Conservation (phyloP, 371 early-diverging fungal genomes). For the Globomyces sp. region DNA sequence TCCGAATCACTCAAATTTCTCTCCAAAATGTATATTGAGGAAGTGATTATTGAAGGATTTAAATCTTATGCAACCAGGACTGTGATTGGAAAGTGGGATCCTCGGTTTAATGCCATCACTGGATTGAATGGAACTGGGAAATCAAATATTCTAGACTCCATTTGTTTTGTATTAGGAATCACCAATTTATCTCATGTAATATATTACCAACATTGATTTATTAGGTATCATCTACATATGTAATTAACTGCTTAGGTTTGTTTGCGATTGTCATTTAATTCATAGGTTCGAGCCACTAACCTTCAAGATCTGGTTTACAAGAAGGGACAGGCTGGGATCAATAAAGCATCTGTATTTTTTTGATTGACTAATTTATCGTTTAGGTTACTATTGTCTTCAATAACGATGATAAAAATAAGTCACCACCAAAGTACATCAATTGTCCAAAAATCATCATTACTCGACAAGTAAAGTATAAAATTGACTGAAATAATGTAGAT, state of each 20-base stretch:
- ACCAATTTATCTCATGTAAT: slow-evolving; percentile 79
- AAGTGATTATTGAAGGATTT: slow-evolving; percentile 96
- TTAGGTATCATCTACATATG: background rate
- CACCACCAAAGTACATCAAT: slow-evolving; percentile 91
- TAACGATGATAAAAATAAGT: slow-evolving; percentile 79
- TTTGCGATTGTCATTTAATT: background rate
- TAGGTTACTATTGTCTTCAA: slow-evolving; percentile 84
- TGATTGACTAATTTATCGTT: no score
- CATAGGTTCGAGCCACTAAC: slow-evolving; percentile 87
- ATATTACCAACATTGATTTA: slow-evolving; percentile 6
- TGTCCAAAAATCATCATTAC: slow-evolving; percentile 88
- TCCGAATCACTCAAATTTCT: no score
- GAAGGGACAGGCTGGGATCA: slow-evolving; percentile 95
- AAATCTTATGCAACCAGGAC: slow-evolving; percentile 96
- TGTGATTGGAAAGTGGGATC: slow-evolving; percentile 94
- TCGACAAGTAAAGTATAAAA: slow-evolving; percentile 74
- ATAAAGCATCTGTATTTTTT: slow-evolving; percentile 84
- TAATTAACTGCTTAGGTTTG: background rate
- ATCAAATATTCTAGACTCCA: slow-evolving; percentile 98
- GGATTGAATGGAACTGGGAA: slow-evolving; percentile 99
- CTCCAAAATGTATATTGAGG: slow-evolving; percentile 83
- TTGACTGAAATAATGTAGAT: slow-evolving; percentile 49
- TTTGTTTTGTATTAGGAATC: slow-evolving; percentile 99
- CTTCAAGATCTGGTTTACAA: slow-evolving; percentile 97
- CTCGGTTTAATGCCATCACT: slow-evolving; percentile 98